Percentiles rank a stretch among this genome's conserved stretches.
Conservation (phyloP, 768 basidiomycete species). For the Phlebiopsis gigantea region DNA sequence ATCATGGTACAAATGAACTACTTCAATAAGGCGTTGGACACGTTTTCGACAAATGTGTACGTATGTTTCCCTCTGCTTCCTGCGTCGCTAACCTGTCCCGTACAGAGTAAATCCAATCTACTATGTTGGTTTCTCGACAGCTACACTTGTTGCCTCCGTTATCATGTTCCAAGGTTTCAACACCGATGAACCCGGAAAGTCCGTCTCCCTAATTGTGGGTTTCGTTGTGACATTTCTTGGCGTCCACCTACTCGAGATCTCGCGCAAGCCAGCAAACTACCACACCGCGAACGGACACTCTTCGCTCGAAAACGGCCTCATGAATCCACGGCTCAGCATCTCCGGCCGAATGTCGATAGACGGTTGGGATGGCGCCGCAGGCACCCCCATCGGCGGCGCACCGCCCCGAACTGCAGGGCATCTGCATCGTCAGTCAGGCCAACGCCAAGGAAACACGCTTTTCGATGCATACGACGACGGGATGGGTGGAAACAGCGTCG, state of each 20-base stretch:
- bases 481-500: slow-evolving; percentile 36
- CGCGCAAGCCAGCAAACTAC: slow-evolving; percentile 49
- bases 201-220: slow-evolving; percentile 82
- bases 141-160: slow-evolving; percentile 88
- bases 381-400: slow-evolving; percentile 26
- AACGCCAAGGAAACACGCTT: slow-evolving; percentile 61
- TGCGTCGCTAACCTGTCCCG: neutral
- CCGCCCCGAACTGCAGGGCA: slow-evolving; percentile 37
- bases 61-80: slow-evolving; percentile 26
- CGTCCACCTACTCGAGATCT: slow-evolving; percentile 89
- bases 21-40: slow-evolving; percentile 97
- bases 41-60: slow-evolving; percentile 96
- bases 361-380: slow-evolving; percentile 51
- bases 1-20: slow-evolving; percentile 94
- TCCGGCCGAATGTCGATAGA: slow-evolving; percentile 80
- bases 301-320: slow-evolving; percentile 58
- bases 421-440: slow-evolving; percentile 60
- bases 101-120: slow-evolving; percentile 94
- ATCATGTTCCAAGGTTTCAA: slow-evolving; percentile 98
- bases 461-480: slow-evolving; percentile 73
- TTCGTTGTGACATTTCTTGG: slow-evolving; percentile 94
- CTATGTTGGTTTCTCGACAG: slow-evolving; percentile 93
- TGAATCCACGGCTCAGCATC: slow-evolving; percentile 76
- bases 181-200: slow-evolving; percentile 76
- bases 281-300: slow-evolving; percentile 37